Evolutionary conservation across 2,329 filamentous ascomycete species (phyloP).

Genomic region (Seiridium unicorne): DNA sequence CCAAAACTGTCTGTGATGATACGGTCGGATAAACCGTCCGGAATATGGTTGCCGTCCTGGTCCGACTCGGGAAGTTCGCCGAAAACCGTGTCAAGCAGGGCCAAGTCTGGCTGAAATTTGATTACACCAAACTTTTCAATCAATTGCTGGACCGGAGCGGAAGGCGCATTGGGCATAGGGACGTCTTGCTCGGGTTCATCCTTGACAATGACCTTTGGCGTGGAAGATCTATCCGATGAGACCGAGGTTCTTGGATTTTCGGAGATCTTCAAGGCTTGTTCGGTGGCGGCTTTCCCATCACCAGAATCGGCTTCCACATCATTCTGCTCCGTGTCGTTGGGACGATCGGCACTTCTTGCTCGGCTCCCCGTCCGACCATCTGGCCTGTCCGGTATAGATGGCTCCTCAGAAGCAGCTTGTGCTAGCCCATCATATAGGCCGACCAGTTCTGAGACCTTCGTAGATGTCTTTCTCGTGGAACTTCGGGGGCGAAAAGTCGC

Average conservation of each 20-base stretch:
- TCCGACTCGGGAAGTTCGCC: constrained; percentile 15
- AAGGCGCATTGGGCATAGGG: background rate
- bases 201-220: constrained; percentile 14
- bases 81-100: constrained; percentile 30
- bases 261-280: background rate
- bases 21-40: constrained; percentile 40
- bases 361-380: background rate
- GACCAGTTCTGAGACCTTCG: constrained; percentile 50
- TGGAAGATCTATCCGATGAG: constrained; percentile 14
- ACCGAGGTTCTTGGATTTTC: background rate
- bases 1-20: constrained; percentile 52
- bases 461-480: constrained; percentile 30
- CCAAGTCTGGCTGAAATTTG: constrained; percentile 20
- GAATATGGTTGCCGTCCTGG: constrained; percentile 5
- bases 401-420: constrained; percentile 26
- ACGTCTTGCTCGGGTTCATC: background rate
- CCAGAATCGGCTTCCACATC: background rate
- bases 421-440: constrained; percentile 47
- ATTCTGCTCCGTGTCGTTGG: background rate
- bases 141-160: constrained; percentile 15
- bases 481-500: constrained; percentile 21
- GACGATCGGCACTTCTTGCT: constrained; percentile 14
- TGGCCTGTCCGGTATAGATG: background rate
- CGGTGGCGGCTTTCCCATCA: constrained; percentile 28
- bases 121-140: constrained; percentile 27